Conservation (phyloP, 352 stramenopile genomes). For the Saprolegnia diclina region DNA sequence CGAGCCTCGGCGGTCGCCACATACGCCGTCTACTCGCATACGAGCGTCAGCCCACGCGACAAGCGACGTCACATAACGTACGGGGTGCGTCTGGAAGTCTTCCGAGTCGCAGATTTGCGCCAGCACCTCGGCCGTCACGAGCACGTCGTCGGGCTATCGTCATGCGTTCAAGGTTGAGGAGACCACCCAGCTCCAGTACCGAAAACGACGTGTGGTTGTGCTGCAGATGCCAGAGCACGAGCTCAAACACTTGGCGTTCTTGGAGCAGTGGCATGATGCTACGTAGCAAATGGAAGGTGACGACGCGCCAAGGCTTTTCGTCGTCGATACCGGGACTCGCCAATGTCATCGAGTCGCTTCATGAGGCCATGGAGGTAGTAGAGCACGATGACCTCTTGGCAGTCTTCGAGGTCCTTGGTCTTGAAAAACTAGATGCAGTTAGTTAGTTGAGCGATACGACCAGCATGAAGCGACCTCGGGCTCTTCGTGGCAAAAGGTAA, state of each 20-base stretch:
- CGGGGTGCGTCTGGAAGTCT: slow-evolving; percentile 70
- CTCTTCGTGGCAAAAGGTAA: slow-evolving; percentile 70
- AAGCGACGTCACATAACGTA: slow-evolving; percentile 21
- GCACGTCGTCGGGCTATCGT: slow-evolving; percentile 42
- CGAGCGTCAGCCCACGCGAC: neutral
- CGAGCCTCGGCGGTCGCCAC: slow-evolving; percentile 57
- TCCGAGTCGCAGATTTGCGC: slow-evolving; percentile 74
- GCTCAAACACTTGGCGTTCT: slow-evolving; percentile 69
- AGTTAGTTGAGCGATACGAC: slow-evolving; percentile 18
- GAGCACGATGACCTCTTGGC: slow-evolving; percentile 83
- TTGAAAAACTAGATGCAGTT: slow-evolving; percentile 44
- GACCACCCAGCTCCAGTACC: slow-evolving; percentile 30
- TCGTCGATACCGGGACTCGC: slow-evolving; percentile 56
- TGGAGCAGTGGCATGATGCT: slow-evolving; percentile 82
- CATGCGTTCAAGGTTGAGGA: neutral
- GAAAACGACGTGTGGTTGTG: slow-evolving; percentile 38
- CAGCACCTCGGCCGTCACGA: slow-evolving; percentile 58
- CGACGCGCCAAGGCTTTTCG: neutral
- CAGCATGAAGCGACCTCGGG: slow-evolving; percentile 36
- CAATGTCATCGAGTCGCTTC: slow-evolving; percentile 77
- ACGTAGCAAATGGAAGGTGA: neutral
- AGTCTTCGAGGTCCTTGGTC: slow-evolving; percentile 67
- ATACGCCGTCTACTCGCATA: slow-evolving; percentile 37
- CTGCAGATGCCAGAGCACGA: slow-evolving; percentile 75
- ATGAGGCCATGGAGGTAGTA: slow-evolving; percentile 80